Evolutionary conservation across 768 basidiomycete species (phyloP).

Genomic region (Mycena metata): DNA sequence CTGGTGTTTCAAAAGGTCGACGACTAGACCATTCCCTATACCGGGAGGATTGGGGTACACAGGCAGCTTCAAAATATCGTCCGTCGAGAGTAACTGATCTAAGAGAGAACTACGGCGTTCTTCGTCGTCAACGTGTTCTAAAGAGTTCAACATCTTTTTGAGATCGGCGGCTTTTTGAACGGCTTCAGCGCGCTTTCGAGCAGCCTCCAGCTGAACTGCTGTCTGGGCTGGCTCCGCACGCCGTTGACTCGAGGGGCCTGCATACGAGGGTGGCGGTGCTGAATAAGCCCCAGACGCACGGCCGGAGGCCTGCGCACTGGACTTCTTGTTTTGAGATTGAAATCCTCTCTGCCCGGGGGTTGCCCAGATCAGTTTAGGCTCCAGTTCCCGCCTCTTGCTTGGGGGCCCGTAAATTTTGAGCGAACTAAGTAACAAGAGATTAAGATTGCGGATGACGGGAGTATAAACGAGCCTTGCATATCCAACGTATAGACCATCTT

Average conservation of each 20-base stretch:
- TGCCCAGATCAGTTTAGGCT: constrained; percentile 80
- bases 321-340: constrained; percentile 40
- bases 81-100: constrained; percentile 74
- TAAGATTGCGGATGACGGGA: not conserved
- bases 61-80: constrained; percentile 82
- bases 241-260: constrained; percentile 38
- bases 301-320: constrained; percentile 30
- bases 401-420: constrained; percentile 80
- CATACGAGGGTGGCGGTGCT: constrained; percentile 23
- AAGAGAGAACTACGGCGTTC: constrained; percentile 77
- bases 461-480: constrained; percentile 57
- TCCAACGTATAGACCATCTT: constrained; percentile 62
- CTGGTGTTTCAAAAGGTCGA: constrained; percentile 88
- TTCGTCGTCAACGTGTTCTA: constrained; percentile 87
- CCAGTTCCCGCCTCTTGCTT: constrained; percentile 70
- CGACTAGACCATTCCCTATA: constrained; percentile 71
- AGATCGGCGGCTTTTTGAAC: constrained; percentile 76
- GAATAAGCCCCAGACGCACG: constrained; percentile 24
- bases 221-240: constrained; percentile 38
- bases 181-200: constrained; percentile 64
- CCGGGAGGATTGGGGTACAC: constrained; percentile 81
- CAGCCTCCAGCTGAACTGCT: constrained; percentile 57
- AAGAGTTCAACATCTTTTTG: constrained; percentile 68
- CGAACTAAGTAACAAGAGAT: constrained; percentile 59
- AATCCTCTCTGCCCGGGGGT: constrained; percentile 78